Percentiles rank a stretch among this genome's conserved stretches.
These are phyloP conservation scores for Casuarina cunninghamiana DNA, from an alignment of 306 rosid species.

Conservation along the genomic window DNA sequence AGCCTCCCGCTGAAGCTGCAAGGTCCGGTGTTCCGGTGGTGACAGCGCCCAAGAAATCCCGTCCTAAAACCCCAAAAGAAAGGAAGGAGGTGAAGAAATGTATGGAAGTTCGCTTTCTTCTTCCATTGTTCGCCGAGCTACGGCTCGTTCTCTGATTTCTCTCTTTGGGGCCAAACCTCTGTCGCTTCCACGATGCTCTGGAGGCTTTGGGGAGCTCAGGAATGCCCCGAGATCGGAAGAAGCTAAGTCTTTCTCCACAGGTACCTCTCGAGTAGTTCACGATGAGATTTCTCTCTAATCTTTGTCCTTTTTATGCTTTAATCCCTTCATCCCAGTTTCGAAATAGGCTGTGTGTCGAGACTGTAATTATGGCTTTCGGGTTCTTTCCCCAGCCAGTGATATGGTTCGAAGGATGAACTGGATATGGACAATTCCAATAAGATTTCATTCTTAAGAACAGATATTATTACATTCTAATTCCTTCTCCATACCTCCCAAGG, in stretches of 20 bases:
- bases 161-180: neutral
- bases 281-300: neutral
- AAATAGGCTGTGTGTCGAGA: too few species aligned
- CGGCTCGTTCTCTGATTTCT: slow-evolving; percentile 6
- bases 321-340: too few species aligned
- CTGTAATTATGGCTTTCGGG: too few species aligned
- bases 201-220: neutral
- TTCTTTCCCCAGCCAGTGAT: too few species aligned
- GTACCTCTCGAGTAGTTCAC: neutral
- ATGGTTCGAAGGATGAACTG: too few species aligned
- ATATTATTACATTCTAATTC: too few species aligned
- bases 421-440: too few species aligned
- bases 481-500: too few species aligned
- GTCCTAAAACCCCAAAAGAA: neutral
- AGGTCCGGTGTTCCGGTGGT: too few species aligned
- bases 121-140: neutral
- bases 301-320: neutral
- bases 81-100: neutral
- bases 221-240: neutral
- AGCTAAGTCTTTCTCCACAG: neutral
- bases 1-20: too few species aligned
- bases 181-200: slow-evolving; percentile 9
- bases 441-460: too few species aligned
- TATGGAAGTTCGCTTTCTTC: neutral
- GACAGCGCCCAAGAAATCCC: too few species aligned